These are phyloP conservation scores for Podospora pseudoanserina DNA, from an alignment of 495 filamentous ascomycete species.

Conservation along the genomic window DNA sequence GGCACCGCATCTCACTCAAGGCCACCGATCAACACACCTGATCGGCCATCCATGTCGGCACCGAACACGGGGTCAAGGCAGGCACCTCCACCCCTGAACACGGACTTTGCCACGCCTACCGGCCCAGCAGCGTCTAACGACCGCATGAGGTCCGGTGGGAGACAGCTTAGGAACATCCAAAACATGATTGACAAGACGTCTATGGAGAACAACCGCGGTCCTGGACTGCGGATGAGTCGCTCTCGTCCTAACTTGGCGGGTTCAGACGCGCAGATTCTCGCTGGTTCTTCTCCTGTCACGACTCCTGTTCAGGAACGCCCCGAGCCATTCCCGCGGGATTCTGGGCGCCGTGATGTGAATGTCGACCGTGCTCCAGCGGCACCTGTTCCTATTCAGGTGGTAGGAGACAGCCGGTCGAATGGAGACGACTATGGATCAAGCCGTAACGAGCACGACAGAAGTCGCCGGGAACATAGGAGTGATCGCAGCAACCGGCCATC, in stretches of 20 bases:
- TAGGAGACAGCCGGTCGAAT: slow-evolving; percentile 31
- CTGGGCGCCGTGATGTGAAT: slow-evolving; percentile 21
- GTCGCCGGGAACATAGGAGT: slow-evolving; percentile 41
- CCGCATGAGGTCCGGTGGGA: slow-evolving; percentile 40
- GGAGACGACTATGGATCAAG: slow-evolving; percentile 33
- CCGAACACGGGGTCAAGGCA: slow-evolving; percentile 24
- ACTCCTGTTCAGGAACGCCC: slow-evolving; percentile 45
- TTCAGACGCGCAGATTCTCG: slow-evolving; percentile 47
- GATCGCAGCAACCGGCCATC: slow-evolving; percentile 41
- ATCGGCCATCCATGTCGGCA: slow-evolving; percentile 32
- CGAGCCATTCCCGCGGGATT: slow-evolving; percentile 35
- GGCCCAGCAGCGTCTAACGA: slow-evolving; percentile 46
- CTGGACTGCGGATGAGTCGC: slow-evolving; percentile 35
- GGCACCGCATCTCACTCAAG: slow-evolving; percentile 26
- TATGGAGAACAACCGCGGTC: slow-evolving; percentile 32
- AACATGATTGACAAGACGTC: slow-evolving; percentile 46
- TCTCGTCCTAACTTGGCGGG: slow-evolving; percentile 41
- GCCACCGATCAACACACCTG: slow-evolving; percentile 33
- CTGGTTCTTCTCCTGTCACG: slow-evolving; percentile 44
- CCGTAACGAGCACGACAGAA: slow-evolving; percentile 42
- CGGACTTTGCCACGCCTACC: slow-evolving; percentile 44
- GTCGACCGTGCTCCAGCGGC: slow-evolving; percentile 21
- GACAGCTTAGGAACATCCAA: slow-evolving; percentile 52
- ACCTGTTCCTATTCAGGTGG: slow-evolving; percentile 30
- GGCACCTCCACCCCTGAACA: slow-evolving; percentile 25